These are phyloP conservation scores for Lasiodiplodia theobromae DNA, from an alignment of 2,329 filamentous ascomycete species.

Conservation along the genomic window DNA sequence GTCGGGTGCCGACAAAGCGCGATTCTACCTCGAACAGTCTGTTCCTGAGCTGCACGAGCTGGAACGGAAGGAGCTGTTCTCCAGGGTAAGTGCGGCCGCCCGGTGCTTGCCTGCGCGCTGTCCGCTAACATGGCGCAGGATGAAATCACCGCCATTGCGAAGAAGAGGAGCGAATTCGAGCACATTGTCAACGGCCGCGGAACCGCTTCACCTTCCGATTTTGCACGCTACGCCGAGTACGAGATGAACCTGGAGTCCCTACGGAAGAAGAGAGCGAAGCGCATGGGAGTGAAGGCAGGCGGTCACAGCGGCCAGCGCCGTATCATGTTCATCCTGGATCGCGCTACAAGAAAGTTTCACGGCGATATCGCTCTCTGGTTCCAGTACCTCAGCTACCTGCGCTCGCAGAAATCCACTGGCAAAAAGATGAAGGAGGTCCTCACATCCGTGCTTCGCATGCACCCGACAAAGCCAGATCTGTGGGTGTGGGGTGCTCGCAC, in stretches of 20 bases:
- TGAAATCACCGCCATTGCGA: slow-evolving; percentile 87
- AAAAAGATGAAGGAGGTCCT: slow-evolving; percentile 68
- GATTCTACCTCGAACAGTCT: slow-evolving; percentile 91
- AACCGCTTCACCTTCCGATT: slow-evolving; percentile 73
- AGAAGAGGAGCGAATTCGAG: slow-evolving; percentile 91
- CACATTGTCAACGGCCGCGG: slow-evolving; percentile 87
- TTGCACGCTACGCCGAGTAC: slow-evolving; percentile 80
- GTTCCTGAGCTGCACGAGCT: slow-evolving; percentile 93
- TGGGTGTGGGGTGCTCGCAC: slow-evolving; percentile 86
- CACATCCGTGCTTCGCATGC: slow-evolving; percentile 77
- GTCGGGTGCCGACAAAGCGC: slow-evolving; percentile 79
- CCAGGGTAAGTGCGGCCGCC: slow-evolving; percentile 62
- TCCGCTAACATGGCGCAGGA: slow-evolving; percentile 61
- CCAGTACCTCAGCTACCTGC: slow-evolving; percentile 85
- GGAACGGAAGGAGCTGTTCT: slow-evolving; percentile 90
- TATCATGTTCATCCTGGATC: slow-evolving; percentile 88
- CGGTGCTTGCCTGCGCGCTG: slow-evolving; percentile 20
- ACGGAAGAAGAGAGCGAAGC: slow-evolving; percentile 80
- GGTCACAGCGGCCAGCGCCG: slow-evolving; percentile 78
- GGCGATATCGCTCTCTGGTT: slow-evolving; percentile 85
- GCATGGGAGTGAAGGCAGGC: slow-evolving; percentile 77
- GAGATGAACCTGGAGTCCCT: slow-evolving; percentile 74
- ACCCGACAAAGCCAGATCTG: slow-evolving; percentile 80
- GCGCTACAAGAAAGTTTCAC: slow-evolving; percentile 83
- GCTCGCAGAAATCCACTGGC: slow-evolving; percentile 65